Evolutionary conservation across 805 yeast genomes (phyloP).

Genomic region (Myxozyma lipomycoides): DNA sequence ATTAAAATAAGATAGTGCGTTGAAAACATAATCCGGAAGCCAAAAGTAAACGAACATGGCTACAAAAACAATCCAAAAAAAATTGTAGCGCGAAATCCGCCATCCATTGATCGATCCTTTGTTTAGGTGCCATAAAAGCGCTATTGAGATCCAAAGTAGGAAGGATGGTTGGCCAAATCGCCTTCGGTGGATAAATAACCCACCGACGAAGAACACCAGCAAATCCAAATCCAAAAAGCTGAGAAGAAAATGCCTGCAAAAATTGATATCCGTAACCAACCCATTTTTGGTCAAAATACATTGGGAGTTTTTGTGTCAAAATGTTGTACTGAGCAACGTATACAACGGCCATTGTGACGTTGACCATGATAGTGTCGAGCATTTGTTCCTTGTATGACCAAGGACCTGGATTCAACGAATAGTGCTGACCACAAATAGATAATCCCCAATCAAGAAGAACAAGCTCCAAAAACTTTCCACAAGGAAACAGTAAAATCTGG

Average conservation of each 20-base stretch:
- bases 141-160: constrained; percentile 56
- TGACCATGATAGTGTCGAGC: constrained; percentile 46
- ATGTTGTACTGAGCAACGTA: constrained; percentile 33
- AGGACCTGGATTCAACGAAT: constrained; percentile 53
- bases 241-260: constrained; percentile 51
- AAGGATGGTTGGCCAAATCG: constrained; percentile 67
- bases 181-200: constrained; percentile 58
- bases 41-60: constrained; percentile 50
- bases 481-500: constrained; percentile 60
- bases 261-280: constrained; percentile 48
- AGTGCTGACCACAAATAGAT: constrained; percentile 37
- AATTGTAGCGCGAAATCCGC: constrained; percentile 51
- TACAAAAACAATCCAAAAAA: constrained; percentile 45
- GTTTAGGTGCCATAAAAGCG: constrained; percentile 38
- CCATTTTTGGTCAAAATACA: constrained; percentile 9
- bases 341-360: neutral
- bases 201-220: constrained; percentile 60
- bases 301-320: constrained; percentile 33
- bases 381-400: constrained; percentile 63
- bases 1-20: constrained; percentile 52
- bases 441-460: constrained; percentile 46
- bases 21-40: constrained; percentile 60
- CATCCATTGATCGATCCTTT: constrained; percentile 56
- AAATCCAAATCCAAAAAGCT: constrained; percentile 60
- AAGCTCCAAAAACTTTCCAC: constrained; percentile 47